Percentiles rank a stretch among this genome's conserved stretches.
Conservation (phyloP, 257 asterid genomes). For the Thymus mandschuricus region DNA sequence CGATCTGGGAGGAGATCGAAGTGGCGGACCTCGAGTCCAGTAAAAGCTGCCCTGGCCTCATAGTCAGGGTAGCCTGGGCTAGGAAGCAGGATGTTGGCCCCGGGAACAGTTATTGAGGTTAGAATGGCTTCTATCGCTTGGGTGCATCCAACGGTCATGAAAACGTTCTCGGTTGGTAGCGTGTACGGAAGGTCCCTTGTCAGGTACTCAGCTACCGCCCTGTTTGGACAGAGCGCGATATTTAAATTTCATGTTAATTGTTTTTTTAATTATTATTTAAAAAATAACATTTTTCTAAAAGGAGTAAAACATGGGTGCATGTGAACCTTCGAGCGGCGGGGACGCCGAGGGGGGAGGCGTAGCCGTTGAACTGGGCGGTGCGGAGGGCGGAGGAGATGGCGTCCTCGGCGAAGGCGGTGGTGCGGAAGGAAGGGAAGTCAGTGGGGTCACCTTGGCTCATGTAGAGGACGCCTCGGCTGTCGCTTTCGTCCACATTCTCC, state of each 20-base stretch:
- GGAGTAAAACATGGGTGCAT: not conserved
- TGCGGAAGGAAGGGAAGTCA: constrained; percentile 64
- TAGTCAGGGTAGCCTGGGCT: constrained; percentile 80
- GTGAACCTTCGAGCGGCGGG: constrained; percentile 63
- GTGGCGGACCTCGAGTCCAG: constrained; percentile 64
- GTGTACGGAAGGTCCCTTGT: constrained; percentile 71
- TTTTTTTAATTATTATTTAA: too few relatives aligned
- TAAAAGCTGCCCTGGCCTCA: constrained; percentile 56
- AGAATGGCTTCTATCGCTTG: constrained; percentile 68
- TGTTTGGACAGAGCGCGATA: constrained; percentile 25
- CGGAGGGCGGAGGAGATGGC: constrained; percentile 65
- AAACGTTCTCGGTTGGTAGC: constrained; percentile 68
- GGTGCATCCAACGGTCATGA: constrained; percentile 61
- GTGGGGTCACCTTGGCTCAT: constrained; percentile 88
- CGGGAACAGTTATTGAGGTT: constrained; percentile 63
- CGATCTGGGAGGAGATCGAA: constrained; percentile 71
- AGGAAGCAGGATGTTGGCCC: constrained; percentile 81
- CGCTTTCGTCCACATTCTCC: constrained; percentile 44
- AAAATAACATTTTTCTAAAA: too few relatives aligned
- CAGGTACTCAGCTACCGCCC: constrained; percentile 86
- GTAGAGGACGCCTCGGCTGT: constrained; percentile 51
- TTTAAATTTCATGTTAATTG: too few relatives aligned
- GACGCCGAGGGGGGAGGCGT: constrained; percentile 64
- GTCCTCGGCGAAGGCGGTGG: constrained; percentile 54
- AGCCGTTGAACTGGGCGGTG: constrained; percentile 70